phyloP scores from a whole-genome alignment of 495 filamentous ascomycete species.

The Cenococcum geophilum region DNA sequence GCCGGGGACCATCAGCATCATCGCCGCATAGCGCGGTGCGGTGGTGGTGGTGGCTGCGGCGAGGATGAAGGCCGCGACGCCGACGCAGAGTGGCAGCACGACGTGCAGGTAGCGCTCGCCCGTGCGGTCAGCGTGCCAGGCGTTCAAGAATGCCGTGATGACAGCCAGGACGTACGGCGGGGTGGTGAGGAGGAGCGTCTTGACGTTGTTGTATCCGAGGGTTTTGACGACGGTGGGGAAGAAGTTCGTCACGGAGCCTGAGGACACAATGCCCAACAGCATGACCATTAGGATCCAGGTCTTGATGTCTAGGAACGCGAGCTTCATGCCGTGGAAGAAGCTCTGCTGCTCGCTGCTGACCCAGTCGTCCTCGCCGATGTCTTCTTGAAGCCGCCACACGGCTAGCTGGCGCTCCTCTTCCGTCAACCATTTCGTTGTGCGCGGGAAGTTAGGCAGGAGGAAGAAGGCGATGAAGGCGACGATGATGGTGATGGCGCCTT shows the following conservation, averaged over 20 bases:
- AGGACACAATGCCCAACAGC: conserved; percentile 65
- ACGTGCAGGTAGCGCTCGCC: conserved; percentile 78
- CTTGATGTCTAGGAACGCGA: conserved; percentile 67
- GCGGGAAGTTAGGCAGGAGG: conserved; percentile 72
- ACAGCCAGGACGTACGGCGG: conserved; percentile 58
- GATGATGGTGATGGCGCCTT: conserved; percentile 55
- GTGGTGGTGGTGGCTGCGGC: conserved; percentile 59
- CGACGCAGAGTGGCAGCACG: conserved; percentile 58
- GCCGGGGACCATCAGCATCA: conserved; percentile 65
- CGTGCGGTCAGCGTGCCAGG: conserved; percentile 71
- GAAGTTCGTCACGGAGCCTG: conserved; percentile 78
- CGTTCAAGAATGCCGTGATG: conserved; percentile 63
- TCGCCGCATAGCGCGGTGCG: conserved; percentile 67
- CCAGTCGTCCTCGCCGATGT: conserved; percentile 69
- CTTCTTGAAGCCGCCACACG: conserved; percentile 61
- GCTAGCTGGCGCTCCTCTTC: conserved; percentile 64
- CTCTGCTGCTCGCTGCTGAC: conserved; percentile 52
- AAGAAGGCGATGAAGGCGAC: conserved; percentile 51
- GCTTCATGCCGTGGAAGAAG: conserved; percentile 59
- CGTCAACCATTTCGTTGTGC: conserved; percentile 66
- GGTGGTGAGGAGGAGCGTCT: conserved; percentile 68
- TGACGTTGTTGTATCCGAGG: conserved; percentile 59
- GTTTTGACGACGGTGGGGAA: conserved; percentile 80
- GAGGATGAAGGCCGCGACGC: conserved; percentile 68
- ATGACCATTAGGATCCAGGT: conserved; percentile 64